Evolutionary conservation across 495 filamentous ascomycete species (phyloP).

Genomic region (Pyrenula aspistea): DNA sequence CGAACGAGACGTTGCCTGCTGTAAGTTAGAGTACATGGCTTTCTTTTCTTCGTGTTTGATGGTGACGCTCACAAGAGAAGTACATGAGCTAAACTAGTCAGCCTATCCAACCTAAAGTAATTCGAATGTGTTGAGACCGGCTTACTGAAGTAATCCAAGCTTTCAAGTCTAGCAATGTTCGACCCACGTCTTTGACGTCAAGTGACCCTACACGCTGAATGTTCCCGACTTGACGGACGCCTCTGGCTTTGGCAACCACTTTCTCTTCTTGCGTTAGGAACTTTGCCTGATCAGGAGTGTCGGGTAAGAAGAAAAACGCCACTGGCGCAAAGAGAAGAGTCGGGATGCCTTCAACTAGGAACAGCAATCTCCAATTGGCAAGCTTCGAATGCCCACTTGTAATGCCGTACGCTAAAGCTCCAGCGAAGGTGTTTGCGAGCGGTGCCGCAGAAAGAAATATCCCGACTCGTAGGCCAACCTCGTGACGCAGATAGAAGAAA

Average conservation of each 20-base stretch:
- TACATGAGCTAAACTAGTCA: conserved; percentile 35
- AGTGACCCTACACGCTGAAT: conserved; percentile 38
- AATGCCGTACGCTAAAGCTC: conserved; percentile 74
- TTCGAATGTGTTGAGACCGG: background rate
- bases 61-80: conserved; percentile 48
- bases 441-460: conserved; percentile 70
- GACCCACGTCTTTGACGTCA: conserved; percentile 44
- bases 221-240: conserved; percentile 51
- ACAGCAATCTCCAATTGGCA: conserved; percentile 68
- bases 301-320: conserved; percentile 60
- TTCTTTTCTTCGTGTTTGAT: too few relatives aligned
- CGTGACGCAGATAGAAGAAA: conserved; percentile 74
- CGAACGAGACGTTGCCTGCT: too few relatives aligned
- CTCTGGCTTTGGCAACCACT: conserved; percentile 42
- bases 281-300: conserved; percentile 52
- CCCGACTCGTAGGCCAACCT: conserved; percentile 65
- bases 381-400: conserved; percentile 55
- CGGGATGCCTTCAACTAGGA: conserved; percentile 74
- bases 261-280: conserved; percentile 63
- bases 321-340: conserved; percentile 51
- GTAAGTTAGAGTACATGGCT: too few relatives aligned
- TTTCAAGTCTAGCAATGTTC: conserved; percentile 48
- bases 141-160: conserved; percentile 41
- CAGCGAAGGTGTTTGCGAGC: conserved; percentile 72
- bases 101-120: background rate